Conservation (phyloP, 73 alveolate species). For the Symbiodinium pilosum region DNA sequence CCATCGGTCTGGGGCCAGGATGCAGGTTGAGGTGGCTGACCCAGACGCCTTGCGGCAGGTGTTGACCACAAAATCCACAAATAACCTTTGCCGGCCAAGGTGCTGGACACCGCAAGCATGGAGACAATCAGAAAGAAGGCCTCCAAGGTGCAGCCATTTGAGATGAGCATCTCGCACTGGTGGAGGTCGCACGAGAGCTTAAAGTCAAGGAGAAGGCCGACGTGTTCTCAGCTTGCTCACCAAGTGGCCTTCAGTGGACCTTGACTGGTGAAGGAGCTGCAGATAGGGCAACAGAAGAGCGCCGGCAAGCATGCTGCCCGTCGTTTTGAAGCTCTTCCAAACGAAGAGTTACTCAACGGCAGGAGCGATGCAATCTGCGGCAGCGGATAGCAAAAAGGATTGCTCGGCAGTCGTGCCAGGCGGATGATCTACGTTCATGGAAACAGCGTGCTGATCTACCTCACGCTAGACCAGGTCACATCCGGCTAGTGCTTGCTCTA, state of each 20-base stretch:
- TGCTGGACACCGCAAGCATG: constrained; percentile 91
- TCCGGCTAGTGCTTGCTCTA: background rate
- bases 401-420: background rate
- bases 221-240: too few species aligned
- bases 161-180: background rate
- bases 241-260: background rate
- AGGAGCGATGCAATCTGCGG: too few species aligned
- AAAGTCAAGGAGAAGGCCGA: constrained; percentile 65
- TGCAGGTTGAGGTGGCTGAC: constrained; percentile 18
- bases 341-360: constrained; percentile 71
- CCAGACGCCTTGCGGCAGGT: background rate
- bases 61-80: too few species aligned
- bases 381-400: too few species aligned
- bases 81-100: background rate
- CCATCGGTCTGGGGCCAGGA: constrained; percentile 90
- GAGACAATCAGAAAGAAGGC: constrained; percentile 87
- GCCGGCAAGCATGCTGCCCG: constrained; percentile 57
- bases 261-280: constrained; percentile 19
- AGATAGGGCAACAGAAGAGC: constrained; percentile 68
- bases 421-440: constrained; percentile 49
- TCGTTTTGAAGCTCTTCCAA: constrained; percentile 79
- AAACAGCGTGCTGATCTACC: constrained; percentile 44
- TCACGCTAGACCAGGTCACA: constrained; percentile 55
- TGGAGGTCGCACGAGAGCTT: constrained; percentile 71
- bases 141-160: background rate